phyloP scores from a whole-genome alignment of 441 rosid genomes.

The Erodium trifolium region DNA sequence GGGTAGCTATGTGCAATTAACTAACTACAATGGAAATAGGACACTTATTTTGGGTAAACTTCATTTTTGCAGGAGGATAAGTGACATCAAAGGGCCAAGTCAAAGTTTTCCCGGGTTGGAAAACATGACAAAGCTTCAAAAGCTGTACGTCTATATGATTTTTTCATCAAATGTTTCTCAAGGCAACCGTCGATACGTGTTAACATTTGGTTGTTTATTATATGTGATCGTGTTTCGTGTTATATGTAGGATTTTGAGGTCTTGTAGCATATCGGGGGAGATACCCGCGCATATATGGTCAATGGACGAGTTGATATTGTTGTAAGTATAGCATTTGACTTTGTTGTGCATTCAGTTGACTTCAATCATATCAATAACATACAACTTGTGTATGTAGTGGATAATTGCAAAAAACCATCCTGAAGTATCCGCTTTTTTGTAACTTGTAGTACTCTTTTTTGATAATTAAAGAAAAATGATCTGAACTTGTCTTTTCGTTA shows the following conservation, averaged over 20 bases:
- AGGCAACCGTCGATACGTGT: not conserved
- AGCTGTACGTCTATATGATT: constrained; percentile 16
- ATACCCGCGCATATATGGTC: constrained; percentile 26
- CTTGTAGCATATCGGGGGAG: constrained; percentile 26
- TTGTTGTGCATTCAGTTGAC: not conserved
- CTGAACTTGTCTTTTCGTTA: too few species aligned
- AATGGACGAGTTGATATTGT: constrained; percentile 8
- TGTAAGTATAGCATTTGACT: constrained; percentile 20
- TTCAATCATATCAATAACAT: not conserved
- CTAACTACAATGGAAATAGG: too few species aligned
- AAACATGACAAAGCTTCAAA: constrained; percentile 11
- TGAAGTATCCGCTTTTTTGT: too few species aligned
- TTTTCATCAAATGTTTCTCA: not conserved
- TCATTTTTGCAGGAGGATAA: constrained; percentile 8
- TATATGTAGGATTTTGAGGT: constrained; percentile 23
- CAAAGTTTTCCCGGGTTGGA: constrained; percentile 4
- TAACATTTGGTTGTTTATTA: not conserved
- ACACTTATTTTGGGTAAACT: too few species aligned
- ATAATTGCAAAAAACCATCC: too few species aligned
- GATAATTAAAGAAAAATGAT: too few species aligned
- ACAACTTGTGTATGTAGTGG: too few species aligned
- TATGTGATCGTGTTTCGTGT: not conserved
- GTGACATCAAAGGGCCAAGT: constrained; percentile 13
- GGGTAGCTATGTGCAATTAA: too few species aligned
- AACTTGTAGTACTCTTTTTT: too few species aligned